Evolutionary conservation across 169 alveolate genomes (phyloP).

Genomic region (Perkinsus olseni): DNA sequence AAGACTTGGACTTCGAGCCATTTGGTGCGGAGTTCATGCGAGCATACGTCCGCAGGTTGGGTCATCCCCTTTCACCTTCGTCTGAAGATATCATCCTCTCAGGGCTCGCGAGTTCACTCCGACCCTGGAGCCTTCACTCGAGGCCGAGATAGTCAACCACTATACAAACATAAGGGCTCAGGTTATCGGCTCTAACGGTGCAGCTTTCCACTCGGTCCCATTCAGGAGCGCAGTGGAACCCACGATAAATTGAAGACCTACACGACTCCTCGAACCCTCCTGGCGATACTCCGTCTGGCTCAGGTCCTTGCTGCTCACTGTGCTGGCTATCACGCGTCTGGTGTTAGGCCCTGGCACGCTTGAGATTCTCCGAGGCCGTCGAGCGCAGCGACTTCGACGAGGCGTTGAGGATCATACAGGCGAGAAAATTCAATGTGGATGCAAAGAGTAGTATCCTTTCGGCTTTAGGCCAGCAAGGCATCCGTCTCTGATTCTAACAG

Average conservation of each 20-base stretch:
- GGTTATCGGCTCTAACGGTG: background rate
- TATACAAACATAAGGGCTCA: background rate
- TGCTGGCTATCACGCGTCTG: background rate
- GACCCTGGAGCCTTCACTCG: background rate
- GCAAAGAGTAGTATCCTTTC: background rate
- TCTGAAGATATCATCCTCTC: background rate
- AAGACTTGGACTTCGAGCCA: slow-evolving; percentile 15
- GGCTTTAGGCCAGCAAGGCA: background rate
- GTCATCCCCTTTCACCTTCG: background rate
- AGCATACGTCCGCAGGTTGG: background rate
- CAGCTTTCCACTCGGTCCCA: background rate
- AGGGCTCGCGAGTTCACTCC: background rate
- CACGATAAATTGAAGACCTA: slow-evolving; percentile 74
- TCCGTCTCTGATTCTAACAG: background rate
- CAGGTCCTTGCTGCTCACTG: slow-evolving; percentile 35
- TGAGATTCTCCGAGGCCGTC: slow-evolving; percentile 79
- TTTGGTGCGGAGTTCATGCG: slow-evolving; percentile 34
- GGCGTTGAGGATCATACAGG: slow-evolving; percentile 74
- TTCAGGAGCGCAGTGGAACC: background rate
- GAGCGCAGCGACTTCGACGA: slow-evolving; percentile 86
- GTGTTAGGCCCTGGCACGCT: slow-evolving; percentile 72
- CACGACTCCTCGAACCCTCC: slow-evolving; percentile 92
- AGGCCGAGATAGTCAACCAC: background rate
- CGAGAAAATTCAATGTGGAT: background rate
- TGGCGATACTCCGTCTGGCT: slow-evolving; percentile 86